phyloP scores from a whole-genome alignment of 192 early-diverging fungal genomes.

The Dissophora globulifera region DNA sequence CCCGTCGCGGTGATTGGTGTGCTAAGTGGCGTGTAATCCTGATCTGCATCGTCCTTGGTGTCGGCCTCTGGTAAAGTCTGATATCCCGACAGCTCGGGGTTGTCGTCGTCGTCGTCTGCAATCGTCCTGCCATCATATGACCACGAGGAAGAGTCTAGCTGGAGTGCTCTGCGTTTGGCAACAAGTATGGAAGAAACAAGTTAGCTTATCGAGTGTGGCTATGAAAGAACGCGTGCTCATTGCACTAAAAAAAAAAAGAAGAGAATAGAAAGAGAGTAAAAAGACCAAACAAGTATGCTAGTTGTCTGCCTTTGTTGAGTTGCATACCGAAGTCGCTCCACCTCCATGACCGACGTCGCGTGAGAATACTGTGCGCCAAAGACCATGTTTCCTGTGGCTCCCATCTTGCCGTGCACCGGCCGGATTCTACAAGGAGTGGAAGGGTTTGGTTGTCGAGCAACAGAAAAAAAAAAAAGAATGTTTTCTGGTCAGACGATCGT shows the following conservation, averaged over 20 bases:
- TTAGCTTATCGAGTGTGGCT: too few species aligned
- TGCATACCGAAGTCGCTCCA: slow-evolving; percentile 38
- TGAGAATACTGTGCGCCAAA: slow-evolving; percentile 63
- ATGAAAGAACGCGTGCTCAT: background rate
- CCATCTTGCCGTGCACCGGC: slow-evolving; percentile 55
- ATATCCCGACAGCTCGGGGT: slow-evolving; percentile 50
- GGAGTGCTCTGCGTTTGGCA: slow-evolving; percentile 46
- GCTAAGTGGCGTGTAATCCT: slow-evolving; percentile 8
- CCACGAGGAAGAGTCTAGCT: slow-evolving; percentile 42
- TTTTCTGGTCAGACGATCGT: too few species aligned
- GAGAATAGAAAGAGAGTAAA: too few species aligned
- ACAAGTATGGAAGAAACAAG: too few species aligned
- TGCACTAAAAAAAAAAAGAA: background rate
- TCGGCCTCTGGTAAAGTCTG: slow-evolving; percentile 45
- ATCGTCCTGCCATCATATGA: slow-evolving; percentile 16
- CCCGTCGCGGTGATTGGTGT: slow-evolving; percentile 14
- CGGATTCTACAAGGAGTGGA: too few species aligned
- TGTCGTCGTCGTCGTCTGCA: slow-evolving; percentile 29
- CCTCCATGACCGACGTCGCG: slow-evolving; percentile 48
- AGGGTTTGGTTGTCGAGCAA: too few species aligned
- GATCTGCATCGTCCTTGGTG: slow-evolving; percentile 42
- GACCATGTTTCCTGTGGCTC: slow-evolving; percentile 50
- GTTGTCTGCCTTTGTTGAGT: too few species aligned
- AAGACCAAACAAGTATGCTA: too few species aligned
- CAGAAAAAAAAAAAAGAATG: background rate